A percentile compares a stretch with the other conserved stretches of the same genome.
These are phyloP conservation scores for Pisolithus albus DNA, from an alignment of 768 basidiomycete species.

Conservation along the genomic window DNA sequence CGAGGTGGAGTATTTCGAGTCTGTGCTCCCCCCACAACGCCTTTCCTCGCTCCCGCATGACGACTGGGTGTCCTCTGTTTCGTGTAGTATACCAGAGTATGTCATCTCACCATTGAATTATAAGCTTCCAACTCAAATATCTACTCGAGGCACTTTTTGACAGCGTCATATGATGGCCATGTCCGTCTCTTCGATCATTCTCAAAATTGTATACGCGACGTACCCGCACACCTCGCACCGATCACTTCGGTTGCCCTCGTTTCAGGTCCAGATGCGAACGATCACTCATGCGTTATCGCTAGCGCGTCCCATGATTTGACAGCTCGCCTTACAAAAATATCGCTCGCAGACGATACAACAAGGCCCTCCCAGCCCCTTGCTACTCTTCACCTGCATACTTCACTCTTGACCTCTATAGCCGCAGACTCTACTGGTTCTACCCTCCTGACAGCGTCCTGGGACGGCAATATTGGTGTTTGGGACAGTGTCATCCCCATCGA, in stretches of 20 bases:
- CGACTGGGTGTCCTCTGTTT: slow-evolving; percentile 89
- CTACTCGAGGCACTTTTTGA: slow-evolving; percentile 56
- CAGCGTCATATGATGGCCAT: slow-evolving; percentile 75
- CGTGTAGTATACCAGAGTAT: slow-evolving; percentile 39
- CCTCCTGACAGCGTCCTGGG: slow-evolving; percentile 84
- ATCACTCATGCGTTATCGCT: slow-evolving; percentile 41
- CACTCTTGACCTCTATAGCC: slow-evolving; percentile 66
- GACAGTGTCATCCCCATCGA: slow-evolving; percentile 51
- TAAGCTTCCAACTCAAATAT: background rate
- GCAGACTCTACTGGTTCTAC: slow-evolving; percentile 49
- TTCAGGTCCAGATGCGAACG: slow-evolving; percentile 26
- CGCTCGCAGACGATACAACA: slow-evolving; percentile 10
- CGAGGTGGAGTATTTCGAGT: slow-evolving; percentile 89
- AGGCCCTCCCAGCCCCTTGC: slow-evolving; percentile 34
- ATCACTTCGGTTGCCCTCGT: slow-evolving; percentile 60
- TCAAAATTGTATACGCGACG: slow-evolving; percentile 45
- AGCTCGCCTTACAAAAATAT: slow-evolving; percentile 46
- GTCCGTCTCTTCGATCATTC: slow-evolving; percentile 71
- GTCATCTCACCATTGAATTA: background rate
- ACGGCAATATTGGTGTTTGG: slow-evolving; percentile 79
- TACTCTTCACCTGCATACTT: slow-evolving; percentile 78
- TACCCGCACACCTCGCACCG: slow-evolving; percentile 54
- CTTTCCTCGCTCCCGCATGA: slow-evolving; percentile 77
- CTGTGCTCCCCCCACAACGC: slow-evolving; percentile 78
- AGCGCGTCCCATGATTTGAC: slow-evolving; percentile 78